Evolutionary conservation across 148 eudicot genomes (phyloP).

Genomic region (Amaranthus cruentus): DNA sequence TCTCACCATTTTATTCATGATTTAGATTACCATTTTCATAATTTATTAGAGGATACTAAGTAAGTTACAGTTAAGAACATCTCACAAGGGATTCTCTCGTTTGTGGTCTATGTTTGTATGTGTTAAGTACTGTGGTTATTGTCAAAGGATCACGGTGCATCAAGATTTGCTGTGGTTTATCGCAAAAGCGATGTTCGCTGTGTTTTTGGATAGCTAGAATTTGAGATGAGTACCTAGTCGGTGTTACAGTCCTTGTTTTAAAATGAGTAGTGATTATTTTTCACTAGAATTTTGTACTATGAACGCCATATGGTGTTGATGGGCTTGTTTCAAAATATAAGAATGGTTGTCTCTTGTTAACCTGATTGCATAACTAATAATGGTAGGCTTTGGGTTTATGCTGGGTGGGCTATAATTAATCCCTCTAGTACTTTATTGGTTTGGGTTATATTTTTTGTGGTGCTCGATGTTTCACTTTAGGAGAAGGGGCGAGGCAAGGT

Average conservation of each 20-base stretch:
- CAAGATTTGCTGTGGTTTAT: neutral
- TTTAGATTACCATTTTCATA: neutral
- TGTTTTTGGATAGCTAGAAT: neutral
- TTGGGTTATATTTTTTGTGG: too few species aligned
- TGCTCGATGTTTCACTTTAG: too few species aligned
- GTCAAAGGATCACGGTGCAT: neutral
- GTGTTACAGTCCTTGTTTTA: neutral
- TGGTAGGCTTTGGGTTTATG: too few species aligned
- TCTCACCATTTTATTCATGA: neutral
- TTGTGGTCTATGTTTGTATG: neutral
- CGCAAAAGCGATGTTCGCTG: neutral
- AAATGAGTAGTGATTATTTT: neutral
- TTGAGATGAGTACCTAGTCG: neutral
- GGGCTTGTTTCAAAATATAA: neutral
- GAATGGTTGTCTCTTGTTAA: neutral
- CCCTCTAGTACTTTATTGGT: too few species aligned
- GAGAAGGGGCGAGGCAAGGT: too few species aligned
- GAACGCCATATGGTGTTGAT: neutral
- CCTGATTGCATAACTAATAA: too few species aligned
- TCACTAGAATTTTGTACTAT: neutral
- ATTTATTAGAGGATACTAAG: neutral
- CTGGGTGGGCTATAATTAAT: too few species aligned
- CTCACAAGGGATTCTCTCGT: neutral
- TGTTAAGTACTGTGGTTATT: neutral
- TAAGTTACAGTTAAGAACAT: neutral